phyloP scores from a whole-genome alignment of 139 green algal species.

The Volvox reticuliferus region DNA sequence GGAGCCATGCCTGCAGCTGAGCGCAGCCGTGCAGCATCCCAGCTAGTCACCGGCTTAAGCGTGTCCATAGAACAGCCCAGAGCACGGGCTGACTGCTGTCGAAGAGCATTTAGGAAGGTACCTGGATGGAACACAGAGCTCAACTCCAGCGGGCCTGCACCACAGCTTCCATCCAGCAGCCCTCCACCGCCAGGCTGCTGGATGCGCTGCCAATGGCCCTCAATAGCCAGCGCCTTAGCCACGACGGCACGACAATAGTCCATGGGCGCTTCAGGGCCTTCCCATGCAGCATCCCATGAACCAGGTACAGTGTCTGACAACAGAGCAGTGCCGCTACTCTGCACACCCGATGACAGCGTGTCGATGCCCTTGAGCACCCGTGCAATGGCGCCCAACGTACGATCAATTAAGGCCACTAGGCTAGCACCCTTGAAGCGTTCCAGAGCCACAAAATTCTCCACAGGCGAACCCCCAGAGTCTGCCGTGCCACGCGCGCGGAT shows the following conservation, averaged over 20 bases:
- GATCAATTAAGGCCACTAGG: slow-evolving; percentile 61
- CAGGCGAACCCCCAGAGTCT: slow-evolving; percentile 40
- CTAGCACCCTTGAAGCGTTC: slow-evolving; percentile 59
- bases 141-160: slow-evolving; percentile 61
- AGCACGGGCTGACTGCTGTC: slow-evolving; percentile 72
- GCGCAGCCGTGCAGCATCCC: slow-evolving; percentile 58
- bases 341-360: slow-evolving; percentile 48
- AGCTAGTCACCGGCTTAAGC: slow-evolving; percentile 75
- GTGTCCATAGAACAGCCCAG: slow-evolving; percentile 64
- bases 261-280: slow-evolving; percentile 67
- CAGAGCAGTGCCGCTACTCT: slow-evolving; percentile 61
- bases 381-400: slow-evolving; percentile 55
- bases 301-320: slow-evolving; percentile 67
- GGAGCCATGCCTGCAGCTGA: slow-evolving; percentile 9
- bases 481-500: slow-evolving; percentile 16
- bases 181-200: slow-evolving; percentile 31
- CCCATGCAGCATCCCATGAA: slow-evolving; percentile 75
- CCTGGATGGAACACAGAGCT: slow-evolving; percentile 72
- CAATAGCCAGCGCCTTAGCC: slow-evolving; percentile 59
- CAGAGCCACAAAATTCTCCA: slow-evolving; percentile 75
- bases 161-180: slow-evolving; percentile 42
- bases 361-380: slow-evolving; percentile 62
- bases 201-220: slow-evolving; percentile 50
- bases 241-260: slow-evolving; percentile 73
- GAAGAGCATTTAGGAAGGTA: slow-evolving; percentile 82